A percentile compares a stretch with the other conserved stretches of the same genome.
Evolutionary conservation across 75 land plant species (phyloP).

Genomic region (Picea sitchensis): DNA sequence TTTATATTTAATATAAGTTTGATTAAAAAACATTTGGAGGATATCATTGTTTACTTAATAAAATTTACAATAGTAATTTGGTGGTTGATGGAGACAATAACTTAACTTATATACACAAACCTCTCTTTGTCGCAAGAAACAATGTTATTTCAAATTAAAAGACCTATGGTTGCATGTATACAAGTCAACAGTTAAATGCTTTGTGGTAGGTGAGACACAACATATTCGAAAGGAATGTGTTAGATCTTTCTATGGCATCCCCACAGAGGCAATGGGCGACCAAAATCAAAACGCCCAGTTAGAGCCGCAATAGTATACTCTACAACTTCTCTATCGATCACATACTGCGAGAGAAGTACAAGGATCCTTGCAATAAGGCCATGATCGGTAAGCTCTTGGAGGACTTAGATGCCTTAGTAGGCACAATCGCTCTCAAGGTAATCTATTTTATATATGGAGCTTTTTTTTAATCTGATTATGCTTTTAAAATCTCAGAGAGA

Average conservation of each 20-base stretch:
- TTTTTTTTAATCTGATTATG: too few relatives aligned
- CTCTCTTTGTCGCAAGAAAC: too few relatives aligned
- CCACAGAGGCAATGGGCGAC: constrained; percentile 60
- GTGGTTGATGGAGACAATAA: too few relatives aligned
- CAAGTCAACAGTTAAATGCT: constrained; percentile 83
- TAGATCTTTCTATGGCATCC: constrained; percentile 55
- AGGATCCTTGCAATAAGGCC: constrained; percentile 85
- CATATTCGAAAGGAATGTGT: constrained; percentile 59
- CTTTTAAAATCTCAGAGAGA: too few relatives aligned
- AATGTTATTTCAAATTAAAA: too few relatives aligned
- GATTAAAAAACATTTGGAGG: too few relatives aligned
- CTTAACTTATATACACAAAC: too few relatives aligned
- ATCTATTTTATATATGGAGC: background rate
- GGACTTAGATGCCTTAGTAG: constrained; percentile 92
- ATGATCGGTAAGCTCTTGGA: constrained; percentile 88
- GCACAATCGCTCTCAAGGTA: constrained; percentile 93
- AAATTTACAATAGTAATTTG: too few relatives aligned
- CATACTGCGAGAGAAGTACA: constrained; percentile 81
- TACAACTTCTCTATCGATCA: constrained; percentile 66
- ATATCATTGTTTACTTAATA: too few relatives aligned
- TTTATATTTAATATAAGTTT: too few relatives aligned
- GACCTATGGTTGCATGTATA: constrained; percentile 86
- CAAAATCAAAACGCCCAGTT: constrained; percentile 38
- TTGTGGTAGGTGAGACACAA: constrained; percentile 67
- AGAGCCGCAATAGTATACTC: constrained; percentile 63